A percentile compares a stretch with the other conserved stretches of the same genome.
phyloP scores from a whole-genome alignment of 306 rosid species.

The Acacia acuminata region DNA sequence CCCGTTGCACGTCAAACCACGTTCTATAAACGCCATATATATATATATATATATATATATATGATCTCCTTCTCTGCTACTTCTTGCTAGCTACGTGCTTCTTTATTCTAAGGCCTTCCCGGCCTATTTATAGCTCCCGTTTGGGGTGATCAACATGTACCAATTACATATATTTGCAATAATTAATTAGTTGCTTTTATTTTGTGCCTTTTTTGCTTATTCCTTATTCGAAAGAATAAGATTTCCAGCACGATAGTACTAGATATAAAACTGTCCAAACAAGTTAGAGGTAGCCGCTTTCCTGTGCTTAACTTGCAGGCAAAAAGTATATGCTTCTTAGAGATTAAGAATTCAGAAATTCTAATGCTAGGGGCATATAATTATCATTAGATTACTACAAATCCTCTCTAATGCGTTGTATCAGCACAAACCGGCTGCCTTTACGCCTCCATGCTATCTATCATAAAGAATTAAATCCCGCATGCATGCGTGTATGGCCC shows the following conservation, averaged over 20 bases:
- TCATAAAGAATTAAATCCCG: neutral
- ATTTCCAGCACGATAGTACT: neutral
- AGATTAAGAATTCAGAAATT: neutral
- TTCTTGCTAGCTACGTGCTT: neutral
- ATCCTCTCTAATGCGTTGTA: neutral
- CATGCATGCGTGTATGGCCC: neutral
- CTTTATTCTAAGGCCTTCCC: neutral
- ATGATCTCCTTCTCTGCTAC: neutral
- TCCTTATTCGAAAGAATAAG: neutral
- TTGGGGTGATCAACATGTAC: neutral
- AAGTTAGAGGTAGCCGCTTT: neutral
- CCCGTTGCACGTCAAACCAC: conserved; percentile 25
- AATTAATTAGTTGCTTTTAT: neutral
- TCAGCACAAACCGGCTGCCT: neutral
- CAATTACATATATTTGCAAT: neutral
- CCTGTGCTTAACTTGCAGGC: neutral
- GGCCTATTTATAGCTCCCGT: neutral
- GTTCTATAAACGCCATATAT: conserved; percentile 32
- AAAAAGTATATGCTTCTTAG: neutral
- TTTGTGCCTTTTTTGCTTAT: neutral
- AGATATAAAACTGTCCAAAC: neutral
- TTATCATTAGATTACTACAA: neutral
- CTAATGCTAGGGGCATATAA: neutral
- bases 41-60: neutral
- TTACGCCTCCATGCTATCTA: neutral